A percentile compares a stretch with the other conserved stretches of the same genome.
Conservation (phyloP, 345 rosid species). For the Linum trigynum region DNA sequence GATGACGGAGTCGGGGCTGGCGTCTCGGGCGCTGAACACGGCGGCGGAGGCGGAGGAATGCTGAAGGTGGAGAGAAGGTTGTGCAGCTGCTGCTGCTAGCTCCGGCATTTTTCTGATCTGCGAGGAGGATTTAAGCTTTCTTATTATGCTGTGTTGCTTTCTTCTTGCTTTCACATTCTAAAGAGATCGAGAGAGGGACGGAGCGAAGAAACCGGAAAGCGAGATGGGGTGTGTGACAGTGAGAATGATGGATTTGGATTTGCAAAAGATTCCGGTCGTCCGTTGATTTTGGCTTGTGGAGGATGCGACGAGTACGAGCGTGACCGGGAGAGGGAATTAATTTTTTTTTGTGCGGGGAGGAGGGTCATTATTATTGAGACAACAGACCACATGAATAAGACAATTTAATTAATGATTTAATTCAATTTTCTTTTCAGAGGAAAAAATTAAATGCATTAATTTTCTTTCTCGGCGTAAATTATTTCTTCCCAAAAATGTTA, state of each 20-base stretch:
- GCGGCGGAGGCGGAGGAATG: too few relatives aligned
- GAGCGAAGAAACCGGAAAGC: neutral
- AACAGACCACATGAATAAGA: neutral
- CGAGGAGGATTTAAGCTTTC: neutral
- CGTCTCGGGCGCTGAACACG: neutral
- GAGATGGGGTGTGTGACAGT: neutral
- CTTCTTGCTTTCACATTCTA: neutral
- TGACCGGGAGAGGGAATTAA: neutral
- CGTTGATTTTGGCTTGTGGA: neutral
- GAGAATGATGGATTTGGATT: neutral
- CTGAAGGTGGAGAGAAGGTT: neutral
- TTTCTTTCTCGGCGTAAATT: too few relatives aligned
- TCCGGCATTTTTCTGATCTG: neutral
- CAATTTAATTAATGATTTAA: neutral
- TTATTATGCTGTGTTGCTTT: neutral
- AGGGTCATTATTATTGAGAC: neutral
- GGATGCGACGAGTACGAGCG: neutral
- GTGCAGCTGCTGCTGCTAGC: neutral
- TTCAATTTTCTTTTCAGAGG: neutral
- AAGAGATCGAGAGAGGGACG: neutral
- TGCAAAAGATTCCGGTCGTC: neutral
- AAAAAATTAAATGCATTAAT: too few relatives aligned
- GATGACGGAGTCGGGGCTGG: neutral
- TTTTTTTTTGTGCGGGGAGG: too few relatives aligned
- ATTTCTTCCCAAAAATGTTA: too few relatives aligned